Evolutionary conservation across 2,329 filamentous ascomycete species (phyloP).

Genomic region (Xylaria sp.): DNA sequence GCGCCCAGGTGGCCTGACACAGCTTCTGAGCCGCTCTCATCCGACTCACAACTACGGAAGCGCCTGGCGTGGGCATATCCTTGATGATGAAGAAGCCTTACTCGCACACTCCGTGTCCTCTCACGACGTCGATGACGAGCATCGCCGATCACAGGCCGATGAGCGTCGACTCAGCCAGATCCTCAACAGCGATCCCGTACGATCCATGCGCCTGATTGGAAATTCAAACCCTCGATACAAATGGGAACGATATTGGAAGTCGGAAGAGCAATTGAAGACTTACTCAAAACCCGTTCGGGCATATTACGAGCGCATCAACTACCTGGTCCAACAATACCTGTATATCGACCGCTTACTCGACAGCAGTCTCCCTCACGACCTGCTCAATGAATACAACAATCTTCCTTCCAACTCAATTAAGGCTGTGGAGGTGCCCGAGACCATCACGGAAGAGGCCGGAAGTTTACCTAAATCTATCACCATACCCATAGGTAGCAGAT

Average conservation of each 20-base stretch:
- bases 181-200: constrained; percentile 72
- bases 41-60: constrained; percentile 39
- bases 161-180: constrained; percentile 65
- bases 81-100: constrained; percentile 34
- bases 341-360: constrained; percentile 92
- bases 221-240: constrained; percentile 84
- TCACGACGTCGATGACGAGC: constrained; percentile 47
- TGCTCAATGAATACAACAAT: constrained; percentile 87
- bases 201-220: constrained; percentile 86
- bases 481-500: neutral
- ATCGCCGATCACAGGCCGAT: constrained; percentile 53
- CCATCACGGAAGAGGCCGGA: constrained; percentile 73
- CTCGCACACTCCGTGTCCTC: constrained; percentile 6
- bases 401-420: constrained; percentile 61
- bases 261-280: constrained; percentile 71
- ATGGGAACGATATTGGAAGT: constrained; percentile 88
- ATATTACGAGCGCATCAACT: constrained; percentile 91
- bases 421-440: constrained; percentile 68
- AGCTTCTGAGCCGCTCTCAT: constrained; percentile 41
- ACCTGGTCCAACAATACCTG: constrained; percentile 86
- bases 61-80: constrained; percentile 34
- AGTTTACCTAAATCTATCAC: constrained; percentile 28
- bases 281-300: constrained; percentile 78
- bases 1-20: constrained; percentile 37
- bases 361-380: constrained; percentile 87